Conservation (phyloP, 345 rosid genomes). For the Jatropha curcas region DNA sequence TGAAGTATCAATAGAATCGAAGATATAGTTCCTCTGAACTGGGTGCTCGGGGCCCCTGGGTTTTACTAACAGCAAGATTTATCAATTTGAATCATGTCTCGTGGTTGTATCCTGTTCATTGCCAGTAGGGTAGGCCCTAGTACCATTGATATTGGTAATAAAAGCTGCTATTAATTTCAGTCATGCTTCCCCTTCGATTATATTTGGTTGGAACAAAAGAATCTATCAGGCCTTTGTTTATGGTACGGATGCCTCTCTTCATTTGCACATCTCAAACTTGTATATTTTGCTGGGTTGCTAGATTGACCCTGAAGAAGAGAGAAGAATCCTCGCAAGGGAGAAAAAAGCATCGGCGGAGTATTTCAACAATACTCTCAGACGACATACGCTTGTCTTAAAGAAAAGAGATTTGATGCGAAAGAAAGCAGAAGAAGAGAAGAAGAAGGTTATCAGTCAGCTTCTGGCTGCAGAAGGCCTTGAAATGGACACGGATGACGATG, state of each 20-base stretch:
- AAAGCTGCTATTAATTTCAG: background rate
- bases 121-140: too few relatives aligned
- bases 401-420: slow-evolving; percentile 89
- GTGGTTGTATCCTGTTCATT: background rate
- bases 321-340: slow-evolving; percentile 72
- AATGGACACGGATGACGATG: slow-evolving; percentile 72
- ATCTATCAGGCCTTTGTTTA: background rate
- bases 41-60: background rate
- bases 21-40: background rate
- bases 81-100: background rate
- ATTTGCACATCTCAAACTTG: background rate
- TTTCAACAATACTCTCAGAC: slow-evolving; percentile 58
- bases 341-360: slow-evolving; percentile 75
- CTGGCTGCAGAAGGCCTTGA: slow-evolving; percentile 92
- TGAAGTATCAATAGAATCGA: background rate
- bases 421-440: slow-evolving; percentile 80
- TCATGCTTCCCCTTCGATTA: background rate
- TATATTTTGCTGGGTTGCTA: slow-evolving; percentile 28
- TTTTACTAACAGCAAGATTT: background rate
- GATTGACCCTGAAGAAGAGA: slow-evolving; percentile 93
- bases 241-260: background rate
- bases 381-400: slow-evolving; percentile 80
- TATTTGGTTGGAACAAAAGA: background rate
- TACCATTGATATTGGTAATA: background rate
- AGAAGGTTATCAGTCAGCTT: slow-evolving; percentile 56